Conservation (phyloP, 2,329 filamentous ascomycete genomes). For the Microdochium trichocladiopsis region DNA sequence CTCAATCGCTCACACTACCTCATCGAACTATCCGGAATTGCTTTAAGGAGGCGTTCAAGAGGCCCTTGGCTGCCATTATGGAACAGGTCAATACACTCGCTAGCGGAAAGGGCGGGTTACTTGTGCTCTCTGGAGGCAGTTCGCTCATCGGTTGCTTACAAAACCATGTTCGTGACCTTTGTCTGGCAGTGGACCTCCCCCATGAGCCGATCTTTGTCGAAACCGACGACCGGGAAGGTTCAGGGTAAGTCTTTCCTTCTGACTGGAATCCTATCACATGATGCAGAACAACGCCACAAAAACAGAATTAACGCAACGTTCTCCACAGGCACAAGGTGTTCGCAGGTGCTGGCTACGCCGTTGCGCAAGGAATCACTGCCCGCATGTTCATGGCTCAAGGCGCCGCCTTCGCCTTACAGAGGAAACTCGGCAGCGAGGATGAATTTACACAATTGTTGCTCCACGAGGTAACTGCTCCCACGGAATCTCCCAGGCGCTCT, state of each 20-base stretch:
- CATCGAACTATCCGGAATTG: neutral
- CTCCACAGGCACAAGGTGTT: neutral
- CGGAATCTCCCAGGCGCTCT: neutral
- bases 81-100: neutral
- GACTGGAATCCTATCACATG: no score
- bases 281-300: neutral
- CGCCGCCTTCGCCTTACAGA: neutral
- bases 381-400: neutral
- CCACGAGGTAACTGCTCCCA: neutral
- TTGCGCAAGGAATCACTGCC: neutral
- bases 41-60: neutral
- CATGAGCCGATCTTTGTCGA: neutral
- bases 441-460: neutral
- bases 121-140: neutral
- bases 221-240: neutral
- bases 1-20: neutral
- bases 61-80: neutral
- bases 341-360: neutral
- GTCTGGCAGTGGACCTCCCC: neutral
- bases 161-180: neutral
- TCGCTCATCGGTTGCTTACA: neutral
- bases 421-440: neutral
- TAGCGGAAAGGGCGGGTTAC: neutral
- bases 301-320: neutral
- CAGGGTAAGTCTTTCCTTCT: neutral